Base-by-base conservation (phyloP, 352 stramenopile species). In the Porosira glacialis region DNA sequence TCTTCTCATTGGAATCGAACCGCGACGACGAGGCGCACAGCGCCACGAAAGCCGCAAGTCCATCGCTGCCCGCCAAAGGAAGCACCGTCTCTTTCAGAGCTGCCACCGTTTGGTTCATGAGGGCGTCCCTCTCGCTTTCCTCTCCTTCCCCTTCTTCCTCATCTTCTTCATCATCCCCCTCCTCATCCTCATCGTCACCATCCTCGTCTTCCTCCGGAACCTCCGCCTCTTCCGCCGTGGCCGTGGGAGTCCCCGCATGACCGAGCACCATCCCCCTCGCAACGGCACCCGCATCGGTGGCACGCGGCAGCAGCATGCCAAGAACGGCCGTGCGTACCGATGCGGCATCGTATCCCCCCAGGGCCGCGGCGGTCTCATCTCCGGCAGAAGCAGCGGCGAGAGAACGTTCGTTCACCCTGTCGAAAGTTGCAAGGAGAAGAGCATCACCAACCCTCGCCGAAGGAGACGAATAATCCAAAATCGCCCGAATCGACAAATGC, bases 201-300 rank as follows among this genome's bases (percentile, higher is more conserved):
- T n/a, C n/a, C n/a, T n/a, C n/a, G n/a, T n/a, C n/a, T n/a, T n/a
- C n/a, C n/a, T n/a, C n/a, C n/a, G n/a, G n/a, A n/a, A n/a, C n/a
- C n/a, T n/a, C n/a, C n/a, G n/a, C n/a, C n/a, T n/a, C n/a, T n/a
- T n/a, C n/a, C n/a, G n/a, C n/a, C n/a, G n/a, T n/a, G n/a, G n/a
- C n/a, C n/a, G n/a, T n/a, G n/a, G n/a, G n/a, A 17, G 78, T 80
- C 0, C 80, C 78, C 2, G 67, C 61, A 64, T 91, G 85, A 55
- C 70, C 72, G 53, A 91, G 66, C n/a, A 89, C 50, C 27, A 86
- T 28, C 1, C 59, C 59, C 43, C 62, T 79, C 21, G 61, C 70
- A 33, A 88, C 27, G 8, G 44, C 45, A 50, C 67, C 59, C 0
- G 56, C 24, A 33, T 77, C 45, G 8, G 57, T 74, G 1, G 51